Evolutionary conservation across 306 rosid genomes (phyloP).

Genomic region (Glycine tomentella): DNA sequence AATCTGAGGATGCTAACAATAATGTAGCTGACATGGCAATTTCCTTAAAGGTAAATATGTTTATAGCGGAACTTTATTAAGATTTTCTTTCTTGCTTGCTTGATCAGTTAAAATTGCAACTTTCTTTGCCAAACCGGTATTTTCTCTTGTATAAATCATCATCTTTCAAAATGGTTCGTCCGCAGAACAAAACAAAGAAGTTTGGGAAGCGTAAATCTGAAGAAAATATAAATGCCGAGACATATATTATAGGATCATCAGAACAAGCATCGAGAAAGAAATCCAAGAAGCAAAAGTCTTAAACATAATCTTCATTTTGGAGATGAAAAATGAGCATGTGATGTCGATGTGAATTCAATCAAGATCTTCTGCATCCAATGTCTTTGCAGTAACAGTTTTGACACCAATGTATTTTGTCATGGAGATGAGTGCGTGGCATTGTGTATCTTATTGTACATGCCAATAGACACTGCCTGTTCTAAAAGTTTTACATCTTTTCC

Average conservation of each 20-base stretch:
- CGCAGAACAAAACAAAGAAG: too few species aligned
- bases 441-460: neutral
- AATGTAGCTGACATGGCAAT: constrained; percentile 62
- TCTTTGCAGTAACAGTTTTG: constrained; percentile 17
- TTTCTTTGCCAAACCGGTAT: neutral
- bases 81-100: neutral
- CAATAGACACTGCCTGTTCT: neutral
- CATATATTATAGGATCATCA: constrained; percentile 63
- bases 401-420: constrained; percentile 7
- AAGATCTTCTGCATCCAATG: constrained; percentile 24
- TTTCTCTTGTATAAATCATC: too few species aligned
- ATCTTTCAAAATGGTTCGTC: constrained; percentile 23
- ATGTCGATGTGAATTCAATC: constrained; percentile 24
- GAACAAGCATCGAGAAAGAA: constrained; percentile 65
- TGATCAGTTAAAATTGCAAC: neutral
- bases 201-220: too few species aligned
- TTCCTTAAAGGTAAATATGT: constrained; percentile 71
- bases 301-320: constrained; percentile 16
- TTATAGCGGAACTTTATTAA: neutral
- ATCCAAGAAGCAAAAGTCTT: constrained; percentile 57
- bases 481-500: too few species aligned
- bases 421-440: neutral
- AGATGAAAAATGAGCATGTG: constrained; percentile 33
- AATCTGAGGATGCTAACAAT: constrained; percentile 55
- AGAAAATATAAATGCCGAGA: constrained; percentile 68